Conservation (phyloP, 306 rosid genomes). For the Inga laurina region DNA sequence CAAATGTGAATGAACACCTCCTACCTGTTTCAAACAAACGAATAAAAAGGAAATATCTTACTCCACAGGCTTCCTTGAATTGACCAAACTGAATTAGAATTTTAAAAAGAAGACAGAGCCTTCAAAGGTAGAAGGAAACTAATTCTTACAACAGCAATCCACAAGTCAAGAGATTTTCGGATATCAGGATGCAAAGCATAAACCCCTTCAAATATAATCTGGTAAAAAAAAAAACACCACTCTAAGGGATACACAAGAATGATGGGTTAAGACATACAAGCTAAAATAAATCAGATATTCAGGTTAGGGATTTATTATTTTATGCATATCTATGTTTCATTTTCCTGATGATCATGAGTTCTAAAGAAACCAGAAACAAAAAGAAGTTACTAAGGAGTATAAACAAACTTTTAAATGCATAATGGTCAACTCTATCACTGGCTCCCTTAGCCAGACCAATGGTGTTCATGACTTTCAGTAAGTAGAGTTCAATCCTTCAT, state of each 20-base stretch:
- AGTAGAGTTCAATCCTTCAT: not conserved
- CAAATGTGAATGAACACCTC: slow-evolving; percentile 99
- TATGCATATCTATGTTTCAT: slow-evolving; percentile 13
- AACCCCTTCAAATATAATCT: slow-evolving; percentile 97
- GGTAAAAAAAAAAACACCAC: slow-evolving; percentile 40
- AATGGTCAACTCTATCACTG: slow-evolving; percentile 1
- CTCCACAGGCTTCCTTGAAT: slow-evolving; percentile 24
- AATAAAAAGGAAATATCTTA: slow-evolving; percentile 24
- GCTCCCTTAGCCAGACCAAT: slow-evolving; percentile 20
- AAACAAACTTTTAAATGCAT: slow-evolving; percentile 11
- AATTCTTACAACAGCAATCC: slow-evolving; percentile 93
- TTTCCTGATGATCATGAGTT: slow-evolving; percentile 23
- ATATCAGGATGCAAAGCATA: slow-evolving; percentile 98
- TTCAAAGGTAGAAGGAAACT: slow-evolving; percentile 27
- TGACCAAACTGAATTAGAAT: slow-evolving; percentile 11
- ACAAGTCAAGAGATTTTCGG: slow-evolving; percentile 87
- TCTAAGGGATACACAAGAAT: slow-evolving; percentile 28
- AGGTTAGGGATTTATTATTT: slow-evolving; percentile 7
- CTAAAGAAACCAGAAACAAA: slow-evolving; percentile 23
- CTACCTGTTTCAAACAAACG: slow-evolving; percentile 67
- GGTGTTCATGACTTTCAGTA: slow-evolving; percentile 1
- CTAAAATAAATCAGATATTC: slow-evolving; percentile 18
- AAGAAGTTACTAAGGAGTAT: not conserved
- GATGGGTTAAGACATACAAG: slow-evolving; percentile 7
- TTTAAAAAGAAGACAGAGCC: slow-evolving; percentile 33